Evolutionary conservation across 164 flowering plant genomes (phyloP), one percentile per base, ranked within the genome.

Genomic region (Piper betle): DNA sequence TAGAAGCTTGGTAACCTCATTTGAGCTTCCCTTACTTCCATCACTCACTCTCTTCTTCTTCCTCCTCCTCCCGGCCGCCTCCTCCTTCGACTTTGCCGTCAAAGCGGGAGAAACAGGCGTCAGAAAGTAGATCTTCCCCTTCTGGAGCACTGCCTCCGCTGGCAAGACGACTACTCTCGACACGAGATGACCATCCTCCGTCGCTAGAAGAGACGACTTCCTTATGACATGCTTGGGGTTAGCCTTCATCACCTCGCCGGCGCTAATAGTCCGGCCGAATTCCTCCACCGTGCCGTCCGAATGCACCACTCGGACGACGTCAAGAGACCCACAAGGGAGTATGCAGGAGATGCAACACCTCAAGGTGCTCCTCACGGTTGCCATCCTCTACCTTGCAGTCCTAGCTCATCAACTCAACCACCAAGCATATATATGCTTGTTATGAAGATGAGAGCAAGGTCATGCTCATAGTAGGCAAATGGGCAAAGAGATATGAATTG

Each of bases 341-440:
- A 90, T 87, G 87, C 97, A 90, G 37, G 97, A 80, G 65, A 90
- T 81, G 79, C 87, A 90, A 70, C 97, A 87, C 68, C 86, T 74
- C 11, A 90, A 72, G 42, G 82, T 73, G 75, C 80, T 82, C 72
- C 63, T 82, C 91, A 89, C 87, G 52, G 18, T 20, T 8, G 15
- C 37, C n/a, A 37, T 37, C 60, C 9, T 11, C 15, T 15, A 10
- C 50, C 15, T 46, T 5, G 10, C 15, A 10, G 50, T 10, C 10
- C 15, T 12, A 46, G 50, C 10, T 5, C 10, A 9, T 3, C 10
- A 46, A 46, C 15, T 3, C 3, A 46, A 15, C 15, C 15, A 46
- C 15, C 10, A 42, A 6, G 15, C 15, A 5, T 10, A 15, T 15
- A 46, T 46, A 46, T 46, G 15, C 3, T 15, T 6, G 50, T 46